These are phyloP conservation scores for Cyberlindnera maclurae DNA, from an alignment of 805 yeast species.

Conservation along the genomic window DNA sequence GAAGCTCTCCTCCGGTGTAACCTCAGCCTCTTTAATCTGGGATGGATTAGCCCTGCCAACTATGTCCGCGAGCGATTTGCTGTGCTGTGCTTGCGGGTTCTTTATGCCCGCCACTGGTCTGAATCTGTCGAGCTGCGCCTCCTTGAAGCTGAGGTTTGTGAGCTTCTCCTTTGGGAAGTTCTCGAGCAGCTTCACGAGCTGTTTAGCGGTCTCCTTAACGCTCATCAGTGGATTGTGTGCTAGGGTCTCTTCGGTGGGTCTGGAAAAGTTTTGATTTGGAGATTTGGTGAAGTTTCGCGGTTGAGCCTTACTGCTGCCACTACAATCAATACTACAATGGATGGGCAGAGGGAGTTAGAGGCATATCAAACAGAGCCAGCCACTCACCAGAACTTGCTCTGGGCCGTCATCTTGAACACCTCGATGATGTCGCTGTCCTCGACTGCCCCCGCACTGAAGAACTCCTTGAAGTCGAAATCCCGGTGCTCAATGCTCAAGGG, in stretches of 20 bases:
- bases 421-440: conserved; percentile 10
- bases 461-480: conserved; percentile 10
- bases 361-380: too few relatives aligned
- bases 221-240: conserved; percentile 21
- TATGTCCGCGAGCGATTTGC: conserved; percentile 33
- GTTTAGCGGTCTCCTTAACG: conserved; percentile 44
- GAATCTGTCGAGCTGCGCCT: conserved; percentile 52
- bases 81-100: conserved; percentile 32
- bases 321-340: too few relatives aligned
- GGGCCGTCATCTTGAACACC: conserved; percentile 10
- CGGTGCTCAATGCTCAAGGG: conserved; percentile 1
- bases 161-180: conserved; percentile 64
- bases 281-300: too few relatives aligned
- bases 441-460: conserved; percentile 6
- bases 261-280: too few relatives aligned
- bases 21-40: conserved; percentile 32
- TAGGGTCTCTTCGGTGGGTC: neutral
- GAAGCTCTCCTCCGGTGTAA: conserved; percentile 40
- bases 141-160: conserved; percentile 63
- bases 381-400: conserved; percentile 1
- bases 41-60: conserved; percentile 40
- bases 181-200: conserved; percentile 50
- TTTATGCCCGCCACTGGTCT: conserved; percentile 44
- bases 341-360: too few relatives aligned
- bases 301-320: too few relatives aligned